Base-by-base conservation (phyloP, 1,284 basidiomycete species). In the Rhodotorula glutinis region DNA sequence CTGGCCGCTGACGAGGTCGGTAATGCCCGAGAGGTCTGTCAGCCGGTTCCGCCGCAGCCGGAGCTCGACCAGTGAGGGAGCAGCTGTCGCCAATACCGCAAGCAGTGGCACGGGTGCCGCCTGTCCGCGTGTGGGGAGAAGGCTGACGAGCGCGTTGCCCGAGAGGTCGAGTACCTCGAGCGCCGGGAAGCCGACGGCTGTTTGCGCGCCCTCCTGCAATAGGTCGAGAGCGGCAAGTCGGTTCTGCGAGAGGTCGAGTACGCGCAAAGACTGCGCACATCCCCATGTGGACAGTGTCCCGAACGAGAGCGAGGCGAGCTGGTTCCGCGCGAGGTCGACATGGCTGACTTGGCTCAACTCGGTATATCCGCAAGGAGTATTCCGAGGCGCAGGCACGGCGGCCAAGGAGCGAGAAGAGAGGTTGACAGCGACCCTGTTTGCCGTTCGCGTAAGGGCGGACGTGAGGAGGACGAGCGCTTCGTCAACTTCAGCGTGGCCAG, bases 41-140 rank as follows among this genome's bases (percentile, higher is more conserved):
- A 72, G 65, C 25, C 63, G 62, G 53, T 72, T 72, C 40, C 57
- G 52, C 13, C 65, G 59, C 27, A 72, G 60, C 19, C 58, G 49
- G n/a, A 72, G 62, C 23, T 49, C 33, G 4, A 44, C 38, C 14
- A 72, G 53, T 0, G 55, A n/a, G 0, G 70, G 67, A 13, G 54
- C 55, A 29, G 63, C 29, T 2, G 23, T 4, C 5, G 54, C 56
- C 54, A 66, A 54, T 16, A 49, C 29, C n/a, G 53, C n/a, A 27
- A 67, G 51, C 33, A 60, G 33, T 1, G 63, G 52, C 4, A 60
- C 30, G 14, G 16, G 41, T 16, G 25, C 41, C 13, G 19, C 29
- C 3, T 41, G 44, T 13, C 4, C 46, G 19, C 3, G 19, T n/a
- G 4, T 8, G 0, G 49, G 9, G 27, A 63, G 21, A 23, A 19